phyloP scores from a whole-genome alignment of 306 rosid species.

The Psophocarpus tetragonolobus region DNA sequence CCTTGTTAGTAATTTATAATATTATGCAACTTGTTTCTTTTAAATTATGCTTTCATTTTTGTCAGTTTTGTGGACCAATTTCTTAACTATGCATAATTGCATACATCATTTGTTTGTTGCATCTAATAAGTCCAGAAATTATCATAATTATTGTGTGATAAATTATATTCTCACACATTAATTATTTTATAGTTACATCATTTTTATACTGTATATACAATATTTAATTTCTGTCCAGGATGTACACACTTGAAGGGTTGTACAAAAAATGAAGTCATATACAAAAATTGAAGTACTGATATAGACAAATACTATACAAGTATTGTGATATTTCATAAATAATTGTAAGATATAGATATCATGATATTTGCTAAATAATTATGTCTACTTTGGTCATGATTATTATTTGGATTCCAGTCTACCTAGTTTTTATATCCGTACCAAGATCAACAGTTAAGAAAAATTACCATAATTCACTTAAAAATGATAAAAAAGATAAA shows the following conservation, averaged over 20 bases:
- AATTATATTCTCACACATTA: neutral
- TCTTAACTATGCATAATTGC: neutral
- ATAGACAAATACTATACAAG: neutral
- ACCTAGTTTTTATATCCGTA: neutral
- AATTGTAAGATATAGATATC: neutral
- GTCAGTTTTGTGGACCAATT: neutral
- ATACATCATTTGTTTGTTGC: constrained; percentile 31
- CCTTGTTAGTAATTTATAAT: neutral
- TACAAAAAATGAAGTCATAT: neutral
- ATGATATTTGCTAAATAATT: neutral
- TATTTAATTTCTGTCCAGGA: neutral
- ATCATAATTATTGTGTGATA: constrained; percentile 1
- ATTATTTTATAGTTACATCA: neutral
- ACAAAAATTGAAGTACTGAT: neutral
- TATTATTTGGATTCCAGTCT: neutral
- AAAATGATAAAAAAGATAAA: neutral
- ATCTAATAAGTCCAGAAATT: constrained; percentile 8
- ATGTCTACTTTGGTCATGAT: constrained; percentile 10
- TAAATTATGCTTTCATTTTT: neutral
- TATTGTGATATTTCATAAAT: neutral
- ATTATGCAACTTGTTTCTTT: constrained; percentile 23
- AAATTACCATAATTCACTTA: neutral
- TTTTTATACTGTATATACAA: neutral
- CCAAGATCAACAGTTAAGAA: neutral
- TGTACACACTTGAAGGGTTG: neutral